phyloP scores from a whole-genome alignment of 2,329 filamentous ascomycete species.

The Clarireedia homoeocarpa region DNA sequence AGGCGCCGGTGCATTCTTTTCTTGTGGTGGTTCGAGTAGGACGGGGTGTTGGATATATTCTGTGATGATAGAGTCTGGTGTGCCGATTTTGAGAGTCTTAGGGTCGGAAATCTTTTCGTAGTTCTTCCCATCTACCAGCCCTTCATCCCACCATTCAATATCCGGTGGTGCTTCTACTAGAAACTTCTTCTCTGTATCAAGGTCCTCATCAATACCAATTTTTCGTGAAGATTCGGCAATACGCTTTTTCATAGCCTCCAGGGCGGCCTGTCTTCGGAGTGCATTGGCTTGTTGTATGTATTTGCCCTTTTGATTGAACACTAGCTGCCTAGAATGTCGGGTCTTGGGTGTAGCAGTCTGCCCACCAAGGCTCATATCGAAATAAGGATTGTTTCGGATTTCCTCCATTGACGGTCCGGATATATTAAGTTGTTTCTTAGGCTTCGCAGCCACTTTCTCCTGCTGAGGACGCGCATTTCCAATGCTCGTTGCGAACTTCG shows the following conservation, averaged over 20 bases:
- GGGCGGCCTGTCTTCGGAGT: slow-evolving; percentile 73
- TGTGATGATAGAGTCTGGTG: slow-evolving; percentile 80
- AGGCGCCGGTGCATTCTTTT: slow-evolving; percentile 67
- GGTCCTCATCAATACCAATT: slow-evolving; percentile 87
- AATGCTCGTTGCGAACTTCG: slow-evolving; percentile 33
- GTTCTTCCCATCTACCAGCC: slow-evolving; percentile 63
- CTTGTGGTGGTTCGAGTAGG: slow-evolving; percentile 82
- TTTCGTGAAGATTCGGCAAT: slow-evolving; percentile 83
- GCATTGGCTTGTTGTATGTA: slow-evolving; percentile 93
- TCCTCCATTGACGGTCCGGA: slow-evolving; percentile 51
- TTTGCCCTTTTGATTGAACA: slow-evolving; percentile 95
- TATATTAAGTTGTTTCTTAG: slow-evolving; percentile 45
- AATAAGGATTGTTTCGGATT: slow-evolving; percentile 70
- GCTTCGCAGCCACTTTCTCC: slow-evolving; percentile 35
- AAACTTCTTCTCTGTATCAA: slow-evolving; percentile 84
- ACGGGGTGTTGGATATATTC: slow-evolving; percentile 90
- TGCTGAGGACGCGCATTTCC: slow-evolving; percentile 32
- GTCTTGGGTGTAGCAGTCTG: slow-evolving; percentile 51
- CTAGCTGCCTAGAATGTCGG: slow-evolving; percentile 65
- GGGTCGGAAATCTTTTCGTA: slow-evolving; percentile 65
- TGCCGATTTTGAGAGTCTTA: slow-evolving; percentile 62
- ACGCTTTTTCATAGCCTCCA: slow-evolving; percentile 91
- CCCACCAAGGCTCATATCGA: slow-evolving; percentile 59
- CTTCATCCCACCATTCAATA: slow-evolving; percentile 98
- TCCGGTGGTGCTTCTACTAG: slow-evolving; percentile 75